Percentiles rank a stretch among this genome's conserved stretches.
phyloP scores from a whole-genome alignment of 108 stramenopile genomes.

The Cyclostephanos invisitatus region DNA sequence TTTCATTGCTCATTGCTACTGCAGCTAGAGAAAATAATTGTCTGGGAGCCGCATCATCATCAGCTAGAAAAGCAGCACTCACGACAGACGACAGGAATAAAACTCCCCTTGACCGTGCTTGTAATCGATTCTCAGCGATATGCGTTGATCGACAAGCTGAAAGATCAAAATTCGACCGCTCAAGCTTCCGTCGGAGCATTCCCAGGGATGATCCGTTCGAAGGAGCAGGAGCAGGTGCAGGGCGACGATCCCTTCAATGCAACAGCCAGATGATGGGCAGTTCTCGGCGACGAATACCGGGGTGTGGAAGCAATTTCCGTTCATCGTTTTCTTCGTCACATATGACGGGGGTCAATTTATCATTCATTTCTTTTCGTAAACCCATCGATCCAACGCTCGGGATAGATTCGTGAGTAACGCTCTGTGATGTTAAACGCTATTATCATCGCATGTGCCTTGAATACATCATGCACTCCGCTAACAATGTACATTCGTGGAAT shows the following conservation, averaged over 20 bases:
- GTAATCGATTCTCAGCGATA: conserved; percentile 26
- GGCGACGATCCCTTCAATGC: conserved; percentile 1
- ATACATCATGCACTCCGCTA: no score
- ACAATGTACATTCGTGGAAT: no score
- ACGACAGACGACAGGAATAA: conserved; percentile 20
- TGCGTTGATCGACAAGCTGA: conserved; percentile 8
- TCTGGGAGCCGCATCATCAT: background rate
- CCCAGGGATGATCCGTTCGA: conserved; percentile 34
- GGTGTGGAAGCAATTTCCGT: conserved; percentile 21
- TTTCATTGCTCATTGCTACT: conserved; percentile 22
- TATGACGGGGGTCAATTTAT: background rate
- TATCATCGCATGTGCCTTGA: no score
- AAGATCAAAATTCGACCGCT: background rate
- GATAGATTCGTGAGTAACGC: background rate
- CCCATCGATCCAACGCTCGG: conserved; percentile 33
- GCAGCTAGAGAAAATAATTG: background rate
- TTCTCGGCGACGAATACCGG: background rate
- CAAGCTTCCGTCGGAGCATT: conserved; percentile 11
- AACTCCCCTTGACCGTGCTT: conserved; percentile 35
- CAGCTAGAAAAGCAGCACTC: conserved; percentile 17
- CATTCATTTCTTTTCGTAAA: conserved; percentile 21
- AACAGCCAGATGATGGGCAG: background rate
- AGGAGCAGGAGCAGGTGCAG: no score
- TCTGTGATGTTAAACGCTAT: no score
- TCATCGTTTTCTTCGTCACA: conserved; percentile 30